Base-by-base conservation (phyloP, 129 eudicot genomes). In the Flaveria brownii region DNA sequence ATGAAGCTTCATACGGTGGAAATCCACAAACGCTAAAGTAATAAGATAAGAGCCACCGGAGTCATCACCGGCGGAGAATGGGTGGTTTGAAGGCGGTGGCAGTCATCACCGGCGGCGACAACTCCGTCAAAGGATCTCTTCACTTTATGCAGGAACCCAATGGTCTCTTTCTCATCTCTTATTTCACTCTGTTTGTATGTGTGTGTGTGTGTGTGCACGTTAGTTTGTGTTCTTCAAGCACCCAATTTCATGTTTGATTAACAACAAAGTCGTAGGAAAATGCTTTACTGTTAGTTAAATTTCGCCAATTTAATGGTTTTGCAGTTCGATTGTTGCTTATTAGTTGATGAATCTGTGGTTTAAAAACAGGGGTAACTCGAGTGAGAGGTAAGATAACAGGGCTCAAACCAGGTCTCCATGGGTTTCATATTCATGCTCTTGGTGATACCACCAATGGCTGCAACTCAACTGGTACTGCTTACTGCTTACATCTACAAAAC, bases 361-460 rank as follows among this genome's bases (percentile, higher is more conserved):
- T 70, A 74, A 14, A 26, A 66, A 73, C 83, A 86, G 97, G 96
- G 80, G 71, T 69, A 12, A 88, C 95, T 52, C 91, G 81, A 71
- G 86, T 93, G 52, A 86, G 74, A 50, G 98, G 98, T 22, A 93
- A 80, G 86, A 84, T 91, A 42, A 72, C 61, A 67, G 98, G 98
- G 42, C 85, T 93, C 7, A 77, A 78, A 67, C 98, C 97, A 61
- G 98, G 98, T 33, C 93, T 76, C 62, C 98, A 93, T 79, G 98
- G 96, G 14, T 93, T 93, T 70, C 98, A 93, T 76, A 93, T 93
- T 66, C 98, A 93, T 75, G 98, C 98, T 72, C 93, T 93, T 83
- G 98, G 98, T 57, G 98, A 93, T 80, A 93, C 98, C 75, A 87
- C 96, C 62, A 93, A 93, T 84, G 98, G 98, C 77, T 93, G 98